Conservation (phyloP, 2,329 filamentous ascomycete species). For the Penicillium sp. region DNA sequence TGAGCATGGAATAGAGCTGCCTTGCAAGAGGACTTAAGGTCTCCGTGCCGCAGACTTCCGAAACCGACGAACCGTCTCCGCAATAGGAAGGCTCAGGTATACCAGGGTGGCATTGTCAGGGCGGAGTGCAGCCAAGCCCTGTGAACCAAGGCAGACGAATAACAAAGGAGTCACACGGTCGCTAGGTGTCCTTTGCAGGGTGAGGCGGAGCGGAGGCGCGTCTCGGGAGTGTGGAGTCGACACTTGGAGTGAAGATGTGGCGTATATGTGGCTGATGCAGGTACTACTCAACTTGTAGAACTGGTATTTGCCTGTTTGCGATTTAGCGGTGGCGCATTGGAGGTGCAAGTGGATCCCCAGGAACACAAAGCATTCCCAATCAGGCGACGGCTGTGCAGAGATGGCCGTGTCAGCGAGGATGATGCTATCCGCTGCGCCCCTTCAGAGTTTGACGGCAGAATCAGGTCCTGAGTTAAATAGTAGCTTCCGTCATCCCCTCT, state of each 20-base stretch:
- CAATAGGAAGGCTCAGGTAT: neutral
- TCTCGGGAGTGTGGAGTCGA: neutral
- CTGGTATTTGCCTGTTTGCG: neutral
- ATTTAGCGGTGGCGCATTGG: neutral
- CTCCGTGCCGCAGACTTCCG: neutral
- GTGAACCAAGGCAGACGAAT: neutral
- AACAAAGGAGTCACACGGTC: neutral
- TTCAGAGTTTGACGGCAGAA: neutral
- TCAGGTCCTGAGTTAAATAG: neutral
- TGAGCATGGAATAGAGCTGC: neutral
- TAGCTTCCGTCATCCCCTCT: neutral
- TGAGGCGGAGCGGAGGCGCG: neutral
- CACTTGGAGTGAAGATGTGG: too few species aligned
- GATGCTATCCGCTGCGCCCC: neutral
- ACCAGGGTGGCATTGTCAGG: neutral
- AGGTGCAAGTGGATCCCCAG: slow-evolving; percentile 10
- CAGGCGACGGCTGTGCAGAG: neutral
- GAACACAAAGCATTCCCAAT: neutral
- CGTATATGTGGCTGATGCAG: neutral
- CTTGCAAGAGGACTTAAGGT: neutral
- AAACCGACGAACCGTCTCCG: neutral
- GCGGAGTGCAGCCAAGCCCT: neutral
- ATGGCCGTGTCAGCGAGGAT: neutral
- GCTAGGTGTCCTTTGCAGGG: neutral
- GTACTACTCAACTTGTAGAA: too few species aligned